Evolutionary conservation across 805 yeast species (phyloP).

Genomic region (Candida sithepensis): DNA sequence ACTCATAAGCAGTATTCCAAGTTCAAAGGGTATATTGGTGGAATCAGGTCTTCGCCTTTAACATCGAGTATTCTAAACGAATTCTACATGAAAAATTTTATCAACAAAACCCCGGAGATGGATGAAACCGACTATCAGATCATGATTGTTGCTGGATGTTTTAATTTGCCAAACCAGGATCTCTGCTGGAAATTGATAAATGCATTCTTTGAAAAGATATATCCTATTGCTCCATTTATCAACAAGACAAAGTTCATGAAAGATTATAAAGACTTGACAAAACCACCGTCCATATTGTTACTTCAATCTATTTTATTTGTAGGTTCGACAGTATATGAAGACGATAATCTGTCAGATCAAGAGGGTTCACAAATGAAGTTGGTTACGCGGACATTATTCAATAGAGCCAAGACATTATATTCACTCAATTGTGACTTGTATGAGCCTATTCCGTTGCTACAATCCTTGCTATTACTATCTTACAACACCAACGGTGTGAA

Average conservation of each 20-base stretch:
- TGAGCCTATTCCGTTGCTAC: slow-evolving; percentile 57
- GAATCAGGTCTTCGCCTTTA: slow-evolving; percentile 7
- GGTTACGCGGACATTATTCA: slow-evolving; percentile 23
- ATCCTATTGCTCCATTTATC: slow-evolving; percentile 65
- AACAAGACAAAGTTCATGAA: slow-evolving; percentile 60
- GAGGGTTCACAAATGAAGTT: slow-evolving; percentile 43
- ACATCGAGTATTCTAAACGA: slow-evolving; percentile 9
- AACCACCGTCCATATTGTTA: slow-evolving; percentile 57
- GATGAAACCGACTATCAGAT: slow-evolving; percentile 54
- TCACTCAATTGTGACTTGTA: slow-evolving; percentile 64
- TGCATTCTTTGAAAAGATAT: slow-evolving; percentile 57
- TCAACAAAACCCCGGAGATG: slow-evolving; percentile 14
- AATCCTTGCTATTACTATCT: slow-evolving; percentile 58
- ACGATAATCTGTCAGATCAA: slow-evolving; percentile 48
- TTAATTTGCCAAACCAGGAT: slow-evolving; percentile 56
- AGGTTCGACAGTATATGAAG: slow-evolving; percentile 56
- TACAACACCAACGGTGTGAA: slow-evolving; percentile 72
- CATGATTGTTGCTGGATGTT: slow-evolving; percentile 64
- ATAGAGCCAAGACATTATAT: slow-evolving; percentile 59
- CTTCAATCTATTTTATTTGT: slow-evolving; percentile 61
- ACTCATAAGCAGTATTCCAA: slow-evolving; percentile 5
- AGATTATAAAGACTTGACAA: slow-evolving; percentile 51
- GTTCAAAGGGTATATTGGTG: slow-evolving; percentile 27
- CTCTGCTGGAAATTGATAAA: slow-evolving; percentile 59
- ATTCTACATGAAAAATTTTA: slow-evolving; percentile 6